Conservation (phyloP, 805 yeast genomes). For the Saccharomycopsis lassenensis region DNA sequence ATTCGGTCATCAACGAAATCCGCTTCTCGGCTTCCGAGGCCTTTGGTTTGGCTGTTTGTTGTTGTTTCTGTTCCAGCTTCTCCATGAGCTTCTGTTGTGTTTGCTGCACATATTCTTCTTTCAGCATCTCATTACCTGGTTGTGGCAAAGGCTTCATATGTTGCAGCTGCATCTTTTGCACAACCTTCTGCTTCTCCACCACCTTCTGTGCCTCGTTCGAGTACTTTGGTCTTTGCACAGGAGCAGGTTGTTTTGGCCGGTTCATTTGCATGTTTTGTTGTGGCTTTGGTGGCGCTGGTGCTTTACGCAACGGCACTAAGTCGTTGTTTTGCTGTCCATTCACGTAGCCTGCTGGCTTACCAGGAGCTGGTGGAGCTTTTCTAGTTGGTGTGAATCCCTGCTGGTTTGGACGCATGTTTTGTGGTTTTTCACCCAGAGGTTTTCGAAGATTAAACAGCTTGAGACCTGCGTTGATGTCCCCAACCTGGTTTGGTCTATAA, state of each 20-base stretch:
- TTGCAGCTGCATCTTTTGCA: slow-evolving; percentile 17
- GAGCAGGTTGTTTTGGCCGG: slow-evolving; percentile 16
- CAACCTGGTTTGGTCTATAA: too few species aligned
- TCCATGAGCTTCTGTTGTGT: slow-evolving; percentile 23
- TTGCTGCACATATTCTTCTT: slow-evolving; percentile 20
- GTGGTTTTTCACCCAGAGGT: too few species aligned
- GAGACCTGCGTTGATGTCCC: too few species aligned
- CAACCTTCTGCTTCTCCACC: slow-evolving; percentile 15
- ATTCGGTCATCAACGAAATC: slow-evolving; percentile 63
- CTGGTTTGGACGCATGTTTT: not conserved
- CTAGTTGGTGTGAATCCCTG: slow-evolving; percentile 28
- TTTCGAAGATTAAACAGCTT: slow-evolving; percentile 16
- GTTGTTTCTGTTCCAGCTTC: slow-evolving; percentile 17
- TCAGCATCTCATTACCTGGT: slow-evolving; percentile 6
- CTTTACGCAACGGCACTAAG: slow-evolving; percentile 39
- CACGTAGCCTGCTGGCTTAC: slow-evolving; percentile 3
- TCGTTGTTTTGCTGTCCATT: slow-evolving; percentile 18
- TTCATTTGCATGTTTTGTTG: slow-evolving; percentile 1
- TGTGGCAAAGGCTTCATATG: slow-evolving; percentile 6
- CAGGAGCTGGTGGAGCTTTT: slow-evolving; percentile 33
- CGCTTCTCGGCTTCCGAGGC: slow-evolving; percentile 31
- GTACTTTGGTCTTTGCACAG: slow-evolving; percentile 1
- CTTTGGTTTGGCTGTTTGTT: slow-evolving; percentile 5
- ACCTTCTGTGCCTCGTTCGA: slow-evolving; percentile 8
- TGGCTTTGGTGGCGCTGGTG: slow-evolving; percentile 42